These are phyloP conservation scores for Starmerella riodocensis DNA, from an alignment of 805 yeast genomes.

Conservation along the genomic window DNA sequence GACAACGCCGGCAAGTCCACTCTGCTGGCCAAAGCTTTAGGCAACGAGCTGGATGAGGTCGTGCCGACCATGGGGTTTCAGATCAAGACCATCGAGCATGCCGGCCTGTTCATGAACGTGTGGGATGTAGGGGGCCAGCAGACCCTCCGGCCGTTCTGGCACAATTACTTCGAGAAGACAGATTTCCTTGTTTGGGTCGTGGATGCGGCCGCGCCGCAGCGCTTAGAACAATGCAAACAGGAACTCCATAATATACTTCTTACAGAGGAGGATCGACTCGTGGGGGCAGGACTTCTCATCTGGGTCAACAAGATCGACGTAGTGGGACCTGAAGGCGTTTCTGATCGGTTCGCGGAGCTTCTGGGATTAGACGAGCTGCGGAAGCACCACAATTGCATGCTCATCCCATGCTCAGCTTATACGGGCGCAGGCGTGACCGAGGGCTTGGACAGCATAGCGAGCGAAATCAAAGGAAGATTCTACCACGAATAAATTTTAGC, in stretches of 20 bases:
- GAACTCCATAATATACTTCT: conserved; percentile 52
- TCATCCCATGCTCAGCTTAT: conserved; percentile 38
- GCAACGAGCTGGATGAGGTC: conserved; percentile 39
- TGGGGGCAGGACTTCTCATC: conserved; percentile 54
- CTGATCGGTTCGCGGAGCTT: conserved; percentile 8
- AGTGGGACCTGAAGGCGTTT: conserved; percentile 16
- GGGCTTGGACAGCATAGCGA: conserved; percentile 35
- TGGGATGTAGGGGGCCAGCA: conserved; percentile 89
- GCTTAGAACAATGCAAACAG: conserved; percentile 49
- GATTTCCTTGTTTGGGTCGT: conserved; percentile 79
- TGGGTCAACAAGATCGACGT: conserved; percentile 63
- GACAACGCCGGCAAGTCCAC: conserved; percentile 92
- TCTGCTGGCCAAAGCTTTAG: conserved; percentile 46
- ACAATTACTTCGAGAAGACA: conserved; percentile 74
- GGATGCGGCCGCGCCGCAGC: conserved; percentile 47
- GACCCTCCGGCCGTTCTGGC: conserved; percentile 78
- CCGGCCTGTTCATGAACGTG: conserved; percentile 26
- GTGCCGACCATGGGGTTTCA: conserved; percentile 87
- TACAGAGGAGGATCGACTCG: conserved; percentile 45
- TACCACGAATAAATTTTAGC: conserved; percentile 12
- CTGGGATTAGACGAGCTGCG: conserved; percentile 28
- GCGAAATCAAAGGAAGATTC: conserved; percentile 32
- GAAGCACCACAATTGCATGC: conserved; percentile 31
- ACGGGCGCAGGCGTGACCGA: conserved; percentile 32
- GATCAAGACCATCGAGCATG: conserved; percentile 42